Evolutionary conservation across 495 filamentous ascomycete species (phyloP), one percentile per base, ranked within the genome.

Genomic region (Penicillium daleae): DNA sequence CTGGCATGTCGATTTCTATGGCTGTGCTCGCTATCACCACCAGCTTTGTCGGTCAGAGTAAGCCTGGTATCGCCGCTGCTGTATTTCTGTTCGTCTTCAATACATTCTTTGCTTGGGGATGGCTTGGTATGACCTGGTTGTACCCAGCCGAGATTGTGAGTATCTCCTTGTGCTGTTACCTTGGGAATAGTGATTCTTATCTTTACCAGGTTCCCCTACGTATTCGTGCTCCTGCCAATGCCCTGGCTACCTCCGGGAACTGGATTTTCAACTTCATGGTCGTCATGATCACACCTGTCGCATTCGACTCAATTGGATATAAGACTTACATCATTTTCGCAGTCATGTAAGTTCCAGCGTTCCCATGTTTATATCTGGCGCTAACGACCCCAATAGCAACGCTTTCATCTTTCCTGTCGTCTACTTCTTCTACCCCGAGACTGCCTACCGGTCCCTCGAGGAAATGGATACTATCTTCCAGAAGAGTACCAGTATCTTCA

Each of bases 291-390:
- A 87, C 87, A 0, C 87, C 89, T 0, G 75, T 88, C 4, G 76
- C 84, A 2, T 90, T 89, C 70, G 71, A 82, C 63, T 85, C 78
- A 46, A 92, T 92, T 65, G 72, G 74, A 15, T 92, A 89, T 70
- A 76, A 84, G 72, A 92, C 89, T 3, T 93, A 92, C 69, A 87
- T 91, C 67, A 90, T 92, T 68, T 92, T 92, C 67, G 90, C 90
- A 15, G 87, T 87, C 60, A 89, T 90, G 80, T 82, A 74, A 72
- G 80, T 68, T 22, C 22, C 35, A 27, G 32, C 8, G 0, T 24
- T 29, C 51, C 22, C 62, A 50, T 33, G 32, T 56, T 53, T 10
- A 29, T 53, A 37, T 57, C 19, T 10, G 61, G 51, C 68, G 40
- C 66, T 50, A 19, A 66, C 60, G 81, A 80, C 2, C 26, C 5